These are phyloP conservation scores for Thielaviopsis populi DNA, from an alignment of 2,329 filamentous ascomycete genomes.

Conservation along the genomic window DNA sequence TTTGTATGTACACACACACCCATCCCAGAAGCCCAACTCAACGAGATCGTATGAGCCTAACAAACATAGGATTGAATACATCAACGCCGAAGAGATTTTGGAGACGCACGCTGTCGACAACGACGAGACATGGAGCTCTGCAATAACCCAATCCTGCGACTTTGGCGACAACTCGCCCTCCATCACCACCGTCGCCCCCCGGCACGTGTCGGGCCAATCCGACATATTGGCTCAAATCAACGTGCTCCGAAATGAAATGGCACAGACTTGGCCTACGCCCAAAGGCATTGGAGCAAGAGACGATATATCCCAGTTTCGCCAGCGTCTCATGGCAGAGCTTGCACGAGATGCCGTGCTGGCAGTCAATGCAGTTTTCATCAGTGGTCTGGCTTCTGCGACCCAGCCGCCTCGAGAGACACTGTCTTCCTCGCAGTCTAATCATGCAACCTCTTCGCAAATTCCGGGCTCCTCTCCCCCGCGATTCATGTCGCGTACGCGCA, in stretches of 20 bases:
- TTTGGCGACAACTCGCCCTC: background rate
- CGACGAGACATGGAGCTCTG: constrained; percentile 6
- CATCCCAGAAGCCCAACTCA: background rate
- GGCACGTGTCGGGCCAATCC: background rate
- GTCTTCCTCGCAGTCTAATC: background rate
- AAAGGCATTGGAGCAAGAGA: background rate
- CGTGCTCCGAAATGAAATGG: background rate
- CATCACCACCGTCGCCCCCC: background rate
- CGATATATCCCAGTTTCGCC: background rate
- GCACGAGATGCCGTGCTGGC: constrained; percentile 1
- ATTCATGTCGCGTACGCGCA: background rate
- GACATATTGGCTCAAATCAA: background rate
- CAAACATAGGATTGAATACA: constrained; percentile 7
- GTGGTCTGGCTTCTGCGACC: background rate
- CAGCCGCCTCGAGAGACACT: background rate
- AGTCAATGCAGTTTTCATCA: background rate
- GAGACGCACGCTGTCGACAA: background rate
- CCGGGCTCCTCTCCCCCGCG: background rate
- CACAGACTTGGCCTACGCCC: background rate
- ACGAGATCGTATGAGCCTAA: background rate
- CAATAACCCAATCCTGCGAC: background rate
- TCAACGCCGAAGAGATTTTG: background rate
- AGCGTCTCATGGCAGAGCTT: background rate
- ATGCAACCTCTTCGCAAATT: background rate
- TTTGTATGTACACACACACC: constrained; percentile 8